phyloP scores from a whole-genome alignment of 352 stramenopile species.

The Hyphochytrium catenoides region DNA sequence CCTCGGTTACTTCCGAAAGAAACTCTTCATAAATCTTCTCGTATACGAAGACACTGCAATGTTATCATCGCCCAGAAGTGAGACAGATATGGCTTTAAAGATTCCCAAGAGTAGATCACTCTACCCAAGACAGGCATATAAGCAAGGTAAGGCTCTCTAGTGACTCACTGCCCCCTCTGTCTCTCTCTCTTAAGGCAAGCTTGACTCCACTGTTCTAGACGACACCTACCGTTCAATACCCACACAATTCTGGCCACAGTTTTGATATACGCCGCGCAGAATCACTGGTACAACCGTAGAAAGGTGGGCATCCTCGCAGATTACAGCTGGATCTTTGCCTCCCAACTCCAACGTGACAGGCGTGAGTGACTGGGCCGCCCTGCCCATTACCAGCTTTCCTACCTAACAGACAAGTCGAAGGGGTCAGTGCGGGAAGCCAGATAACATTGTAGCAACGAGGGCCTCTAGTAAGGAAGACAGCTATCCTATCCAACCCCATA shows the following conservation, averaged over 20 bases:
- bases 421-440: too few species aligned
- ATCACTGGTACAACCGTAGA: slow-evolving; percentile 42
- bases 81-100: too few species aligned
- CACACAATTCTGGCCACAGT: slow-evolving; percentile 69
- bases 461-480: too few species aligned
- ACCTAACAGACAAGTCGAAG: slow-evolving; percentile 1
- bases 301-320: slow-evolving; percentile 36
- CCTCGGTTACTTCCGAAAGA: slow-evolving; percentile 22
- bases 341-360: slow-evolving; percentile 37
- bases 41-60: slow-evolving; percentile 66
- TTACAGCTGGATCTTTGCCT: slow-evolving; percentile 46
- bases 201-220: too few species aligned
- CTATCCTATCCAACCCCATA: too few species aligned
- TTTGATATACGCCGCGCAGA: slow-evolving; percentile 59
- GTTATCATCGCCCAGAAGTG: too few species aligned
- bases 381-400: slow-evolving; percentile 46
- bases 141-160: too few species aligned
- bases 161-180: too few species aligned
- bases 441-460: too few species aligned
- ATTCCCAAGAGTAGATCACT: too few species aligned
- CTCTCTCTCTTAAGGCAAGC: too few species aligned
- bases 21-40: slow-evolving; percentile 66
- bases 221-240: slow-evolving; percentile 53
- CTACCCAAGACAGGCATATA: too few species aligned
- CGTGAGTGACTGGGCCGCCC: slow-evolving; percentile 30